phyloP scores from a whole-genome alignment of 2,329 filamentous ascomycete species.

The Aspergillus versicolor region DNA sequence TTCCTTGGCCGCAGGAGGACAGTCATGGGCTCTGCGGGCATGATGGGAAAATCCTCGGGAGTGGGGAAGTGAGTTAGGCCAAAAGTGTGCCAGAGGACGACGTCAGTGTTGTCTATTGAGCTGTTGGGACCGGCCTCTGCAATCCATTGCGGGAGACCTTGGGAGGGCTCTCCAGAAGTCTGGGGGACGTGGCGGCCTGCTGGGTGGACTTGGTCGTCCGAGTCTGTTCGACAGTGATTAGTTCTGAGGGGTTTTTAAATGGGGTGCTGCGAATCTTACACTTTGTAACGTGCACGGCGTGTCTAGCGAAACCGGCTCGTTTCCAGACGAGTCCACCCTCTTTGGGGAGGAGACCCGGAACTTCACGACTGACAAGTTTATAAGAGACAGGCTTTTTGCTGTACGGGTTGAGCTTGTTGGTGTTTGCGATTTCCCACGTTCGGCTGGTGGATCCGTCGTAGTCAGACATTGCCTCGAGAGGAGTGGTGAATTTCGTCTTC shows the following conservation, averaged over 20 bases:
- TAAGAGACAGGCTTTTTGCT: conserved; percentile 82
- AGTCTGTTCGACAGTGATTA: conserved; percentile 52
- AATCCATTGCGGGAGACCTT: conserved; percentile 75
- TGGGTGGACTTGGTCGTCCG: conserved; percentile 78
- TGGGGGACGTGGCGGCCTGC: conserved; percentile 86
- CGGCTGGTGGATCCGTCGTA: conserved; percentile 77
- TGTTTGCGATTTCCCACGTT: conserved; percentile 90
- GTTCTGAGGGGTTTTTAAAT: not conserved
- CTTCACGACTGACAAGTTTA: conserved; percentile 85
- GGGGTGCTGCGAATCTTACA: conserved; percentile 56
- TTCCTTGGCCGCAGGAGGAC: conserved; percentile 75
- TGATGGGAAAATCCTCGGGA: conserved; percentile 88
- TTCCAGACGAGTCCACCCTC: conserved; percentile 83
- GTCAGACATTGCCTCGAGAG: conserved; percentile 68
- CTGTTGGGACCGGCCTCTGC: conserved; percentile 61
- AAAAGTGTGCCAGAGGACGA: conserved; percentile 94
- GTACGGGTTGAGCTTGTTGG: conserved; percentile 78
- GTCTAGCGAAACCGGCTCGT: conserved; percentile 80
- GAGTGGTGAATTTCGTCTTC: conserved; percentile 74
- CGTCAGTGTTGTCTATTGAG: conserved; percentile 74
- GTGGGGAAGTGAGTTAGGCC: conserved; percentile 86
- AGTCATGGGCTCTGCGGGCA: conserved; percentile 84
- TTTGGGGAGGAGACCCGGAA: conserved; percentile 75
- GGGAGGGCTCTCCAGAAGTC: conserved; percentile 74
- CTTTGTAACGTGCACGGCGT: conserved; percentile 84